Evolutionary conservation across 2,329 filamentous ascomycete genomes (phyloP), one percentile per base, ranked within the genome.

Genomic region (Fusarium sulawesiense): DNA sequence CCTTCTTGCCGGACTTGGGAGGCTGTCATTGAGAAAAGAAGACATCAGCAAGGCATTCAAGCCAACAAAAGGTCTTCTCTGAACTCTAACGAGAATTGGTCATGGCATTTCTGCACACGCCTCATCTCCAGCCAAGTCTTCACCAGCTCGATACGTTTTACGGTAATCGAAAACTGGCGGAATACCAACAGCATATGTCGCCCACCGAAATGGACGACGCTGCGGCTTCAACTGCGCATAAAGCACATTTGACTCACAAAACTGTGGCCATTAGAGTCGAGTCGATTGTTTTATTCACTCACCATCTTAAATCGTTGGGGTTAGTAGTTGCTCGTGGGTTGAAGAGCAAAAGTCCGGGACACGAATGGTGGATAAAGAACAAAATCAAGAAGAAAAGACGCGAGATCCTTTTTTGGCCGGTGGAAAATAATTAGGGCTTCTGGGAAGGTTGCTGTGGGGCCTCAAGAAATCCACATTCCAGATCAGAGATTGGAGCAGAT

Each of bases 1-100:
- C 91, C 90, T 98, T 98, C 93, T 98, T 98, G 89, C 94, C 94
- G 81, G 88, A 83, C 88, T 98, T 99, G 83, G 95, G 93, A 92
- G 96, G 93, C 96, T 98, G 88, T 98, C 94, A 98, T 98, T 96
- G 95, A 98, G 95, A 93, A 97, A 94, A 96, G 92, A 97, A 93
- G 91, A 93, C 87, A 93, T 97, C 92, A 98, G 94, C 92, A 85
- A 88, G 87, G 89, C 89, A 91, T 88, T 91, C 91, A 87, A 88
- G 90, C 89, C 85, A 84, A 85, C 56, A 84, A 85, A 85, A 86
- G 87, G 87, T 92, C 91, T 93, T 92, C 90, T 91, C 89, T 92
- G 85, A 92, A 92, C 93, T 97, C 93, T 97, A 97, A 86, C 91
- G 93, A 96, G 92, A 87, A 74, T 74, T 84, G 83, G 80, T 75